Base-by-base conservation (phyloP, 768 basidiomycete genomes). In the Kwoniella dendrophila region DNA sequence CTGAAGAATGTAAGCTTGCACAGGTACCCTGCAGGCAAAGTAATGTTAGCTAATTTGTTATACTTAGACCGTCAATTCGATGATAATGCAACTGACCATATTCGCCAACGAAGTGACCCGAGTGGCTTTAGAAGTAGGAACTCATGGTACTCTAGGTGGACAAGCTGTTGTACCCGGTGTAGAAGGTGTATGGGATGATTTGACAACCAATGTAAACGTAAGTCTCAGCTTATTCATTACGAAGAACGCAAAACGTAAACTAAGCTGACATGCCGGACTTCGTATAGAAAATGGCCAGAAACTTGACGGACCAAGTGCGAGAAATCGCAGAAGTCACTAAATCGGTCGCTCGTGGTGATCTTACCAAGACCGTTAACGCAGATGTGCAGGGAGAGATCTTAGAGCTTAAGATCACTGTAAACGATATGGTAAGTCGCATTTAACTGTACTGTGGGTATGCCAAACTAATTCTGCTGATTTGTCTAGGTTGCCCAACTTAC, bases 321-420 rank as follows among this genome's bases (percentile, higher is more conserved):
- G 77, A 80, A 67, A 81, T 82, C 47, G 80, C 81, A 5, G 70
- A 78, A 61, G 79, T 80, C 3, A 80, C 79, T 22, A 80, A 76
- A 61, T 75, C 81, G 6, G 80, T 81, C 32, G 78, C 79, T 40
- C 69, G 73, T 24, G 79, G 79, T 40, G 78, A 80, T 62, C 68
- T 80, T 1, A 78, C 73, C 22, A 74, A 75, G 58, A 73, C 71
- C 26, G 72, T 80, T 60, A 73, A 67, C 20, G 76, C 77, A 41
- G 73, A 78, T 62, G 78, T 76, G 16, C 76, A 79, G 61, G 79
- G 79, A 59, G 79, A 80, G 61, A 79, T 80, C 48, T 63, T 78
- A 11, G 76, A 78, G 27, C 61, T 80, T 20, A 80, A 81, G 66
- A 71, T 73, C 52, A 80, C 79, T 11, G 77, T 80, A 65, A 80